Evolutionary conservation across 148 eudicot genomes (phyloP), one percentile per base, ranked within the genome.

Genomic region (Heliamphora exappendiculata): DNA sequence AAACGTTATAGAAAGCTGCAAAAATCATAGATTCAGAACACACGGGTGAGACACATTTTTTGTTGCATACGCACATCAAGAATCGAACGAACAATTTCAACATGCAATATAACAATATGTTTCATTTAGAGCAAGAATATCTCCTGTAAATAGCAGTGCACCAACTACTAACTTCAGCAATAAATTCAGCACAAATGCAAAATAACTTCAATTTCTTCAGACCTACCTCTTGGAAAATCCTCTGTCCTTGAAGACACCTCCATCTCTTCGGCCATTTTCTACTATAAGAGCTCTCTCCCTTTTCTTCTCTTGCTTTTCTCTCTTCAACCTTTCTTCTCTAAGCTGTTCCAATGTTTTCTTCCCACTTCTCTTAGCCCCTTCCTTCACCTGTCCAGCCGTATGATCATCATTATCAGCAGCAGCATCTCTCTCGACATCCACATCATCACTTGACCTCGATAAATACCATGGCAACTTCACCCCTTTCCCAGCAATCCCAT

Each of bases 381-480:
- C 37, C 39, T 39, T 42, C 53, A 26, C 63, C 6, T 1, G 58
- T 47, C 62, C 60, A 59, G 10, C 6, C 8, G n/a, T 60, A 8
- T 55, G 29, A 57, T 75, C 80, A 24, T 66, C 82, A 20, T 67
- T 77, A 0, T 24, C 81, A n/a, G 63, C 86, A 39, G 59, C 81
- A n/a, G 63, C 86, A 39, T 64, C 76, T 12, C 76, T 62, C 34
- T 64, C 85, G 28, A 66, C 79, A 14, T 59, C 76, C 5, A 1
- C 72, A 36, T 73, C 80, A 7, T 36, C 58, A 3, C 29, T 73
- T 49, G 84, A 85, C 76, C 76, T 89, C 70, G 84, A 77, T 82
- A 87, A 71, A 83, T 95, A 95, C 98, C 97, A 95, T 0, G 98
- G 98, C 68, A 88, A 81, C 55, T 89, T 87, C 65, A 91, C 96